These are phyloP conservation scores for Cunninghamia lanceolata DNA, from an alignment of 75 land plant genomes.

Conservation along the genomic window DNA sequence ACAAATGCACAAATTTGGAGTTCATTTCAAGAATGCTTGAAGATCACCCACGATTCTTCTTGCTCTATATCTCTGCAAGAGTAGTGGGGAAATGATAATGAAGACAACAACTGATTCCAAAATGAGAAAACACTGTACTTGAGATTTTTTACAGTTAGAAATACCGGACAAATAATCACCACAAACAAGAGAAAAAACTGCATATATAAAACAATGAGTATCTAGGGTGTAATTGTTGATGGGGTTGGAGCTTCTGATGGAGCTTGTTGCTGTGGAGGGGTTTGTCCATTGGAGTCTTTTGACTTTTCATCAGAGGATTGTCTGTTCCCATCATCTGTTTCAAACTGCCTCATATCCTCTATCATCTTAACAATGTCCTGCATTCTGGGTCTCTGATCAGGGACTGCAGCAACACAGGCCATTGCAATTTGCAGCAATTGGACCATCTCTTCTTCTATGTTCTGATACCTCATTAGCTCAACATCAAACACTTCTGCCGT, in stretches of 20 bases:
- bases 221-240: conserved; percentile 29
- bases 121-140: background rate
- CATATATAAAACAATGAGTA: background rate
- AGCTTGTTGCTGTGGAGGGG: conserved; percentile 33
- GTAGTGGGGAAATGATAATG: background rate
- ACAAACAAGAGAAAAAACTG: background rate
- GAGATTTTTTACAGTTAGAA: background rate
- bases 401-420: conserved; percentile 65
- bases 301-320: conserved; percentile 63
- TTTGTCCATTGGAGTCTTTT: conserved; percentile 39
- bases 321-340: conserved; percentile 44
- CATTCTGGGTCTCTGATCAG: conserved; percentile 68
- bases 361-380: conserved; percentile 58
- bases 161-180: conserved; percentile 4
- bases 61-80: background rate
- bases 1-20: conserved; percentile 7
- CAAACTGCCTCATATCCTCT: conserved; percentile 49
- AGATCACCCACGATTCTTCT: background rate
- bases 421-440: conserved; percentile 75
- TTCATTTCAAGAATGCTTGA: conserved; percentile 12
- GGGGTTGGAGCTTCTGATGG: conserved; percentile 22
- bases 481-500: conserved; percentile 81
- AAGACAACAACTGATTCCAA: background rate
- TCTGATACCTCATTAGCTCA: conserved; percentile 65
- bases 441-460: conserved; percentile 76